phyloP scores from a whole-genome alignment of 306 rosid genomes.

The Begonia masoniana region DNA sequence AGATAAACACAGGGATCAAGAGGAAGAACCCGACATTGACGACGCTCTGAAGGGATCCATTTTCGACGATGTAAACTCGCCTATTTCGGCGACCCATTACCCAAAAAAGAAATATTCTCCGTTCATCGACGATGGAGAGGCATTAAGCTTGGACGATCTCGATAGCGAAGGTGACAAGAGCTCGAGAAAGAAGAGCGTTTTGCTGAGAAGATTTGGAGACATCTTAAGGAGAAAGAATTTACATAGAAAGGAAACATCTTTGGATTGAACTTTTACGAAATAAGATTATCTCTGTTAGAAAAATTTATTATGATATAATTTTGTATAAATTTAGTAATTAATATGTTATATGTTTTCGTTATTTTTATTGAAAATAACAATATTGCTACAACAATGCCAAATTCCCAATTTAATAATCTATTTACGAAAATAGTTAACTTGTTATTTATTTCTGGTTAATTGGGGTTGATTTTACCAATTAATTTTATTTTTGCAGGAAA shows the following conservation, averaged over 20 bases:
- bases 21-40: conserved; percentile 23
- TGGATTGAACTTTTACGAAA: conserved; percentile 13
- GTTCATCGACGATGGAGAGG: conserved; percentile 20
- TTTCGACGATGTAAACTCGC: conserved; percentile 32
- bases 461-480: no score
- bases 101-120: conserved; percentile 10
- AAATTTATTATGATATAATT: no score
- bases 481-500: no score
- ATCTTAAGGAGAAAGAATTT: conserved; percentile 38
- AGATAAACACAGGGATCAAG: conserved; percentile 20
- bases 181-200: conserved; percentile 62
- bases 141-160: conserved; percentile 23
- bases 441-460: no score
- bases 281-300: no score
- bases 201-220: conserved; percentile 71
- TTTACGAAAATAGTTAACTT: no score
- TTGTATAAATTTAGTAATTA: no score
- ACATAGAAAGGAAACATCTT: conserved; percentile 23
- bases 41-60: conserved; percentile 46
- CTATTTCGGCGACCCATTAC: conserved; percentile 25
- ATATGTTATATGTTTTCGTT: no score
- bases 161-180: conserved; percentile 28
- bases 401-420: no score
- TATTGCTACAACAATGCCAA: no score
- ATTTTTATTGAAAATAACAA: no score